Conservation (phyloP, 2,329 filamentous ascomycete genomes). For the Ceratocystis papillata region DNA sequence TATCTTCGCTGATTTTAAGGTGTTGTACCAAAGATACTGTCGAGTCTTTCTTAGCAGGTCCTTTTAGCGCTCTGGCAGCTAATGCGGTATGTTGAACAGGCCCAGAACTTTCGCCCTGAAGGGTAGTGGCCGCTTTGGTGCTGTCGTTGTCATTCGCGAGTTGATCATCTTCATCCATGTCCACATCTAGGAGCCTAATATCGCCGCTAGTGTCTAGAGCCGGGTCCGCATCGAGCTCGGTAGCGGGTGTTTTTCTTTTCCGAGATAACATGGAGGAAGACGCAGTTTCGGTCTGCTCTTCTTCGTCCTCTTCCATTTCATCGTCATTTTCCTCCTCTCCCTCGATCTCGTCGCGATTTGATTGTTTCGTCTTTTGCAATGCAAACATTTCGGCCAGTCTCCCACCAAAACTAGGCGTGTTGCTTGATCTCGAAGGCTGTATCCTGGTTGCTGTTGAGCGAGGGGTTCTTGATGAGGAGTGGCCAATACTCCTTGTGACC, state of each 20-base stretch:
- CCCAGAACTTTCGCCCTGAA: background rate
- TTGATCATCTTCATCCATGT: background rate
- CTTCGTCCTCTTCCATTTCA: constrained; percentile 27
- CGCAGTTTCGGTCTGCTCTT: constrained; percentile 40
- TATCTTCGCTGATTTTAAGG: constrained; percentile 12
- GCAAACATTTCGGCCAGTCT: constrained; percentile 39
- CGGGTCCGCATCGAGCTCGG: constrained; percentile 6
- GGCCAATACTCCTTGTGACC: constrained; percentile 53
- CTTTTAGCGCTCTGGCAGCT: background rate
- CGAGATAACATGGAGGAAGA: background rate
- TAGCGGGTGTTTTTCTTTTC: constrained; percentile 18
- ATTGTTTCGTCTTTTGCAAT: constrained; percentile 27
- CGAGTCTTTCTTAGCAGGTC: constrained; percentile 14
- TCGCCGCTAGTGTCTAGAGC: constrained; percentile 11
- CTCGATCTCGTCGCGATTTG: constrained; percentile 19
- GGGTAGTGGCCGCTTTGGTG: background rate
- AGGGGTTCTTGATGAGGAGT: background rate
- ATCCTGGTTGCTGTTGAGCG: background rate
- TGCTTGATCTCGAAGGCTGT: constrained; percentile 7
- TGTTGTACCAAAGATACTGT: constrained; percentile 20
- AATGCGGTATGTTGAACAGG: background rate
- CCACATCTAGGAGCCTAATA: constrained; percentile 16
- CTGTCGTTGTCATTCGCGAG: background rate
- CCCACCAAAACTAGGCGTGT: constrained; percentile 36
- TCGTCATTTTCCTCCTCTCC: constrained; percentile 30